Conservation (phyloP, 306 rosid genomes). For the Parietaria judaica region DNA sequence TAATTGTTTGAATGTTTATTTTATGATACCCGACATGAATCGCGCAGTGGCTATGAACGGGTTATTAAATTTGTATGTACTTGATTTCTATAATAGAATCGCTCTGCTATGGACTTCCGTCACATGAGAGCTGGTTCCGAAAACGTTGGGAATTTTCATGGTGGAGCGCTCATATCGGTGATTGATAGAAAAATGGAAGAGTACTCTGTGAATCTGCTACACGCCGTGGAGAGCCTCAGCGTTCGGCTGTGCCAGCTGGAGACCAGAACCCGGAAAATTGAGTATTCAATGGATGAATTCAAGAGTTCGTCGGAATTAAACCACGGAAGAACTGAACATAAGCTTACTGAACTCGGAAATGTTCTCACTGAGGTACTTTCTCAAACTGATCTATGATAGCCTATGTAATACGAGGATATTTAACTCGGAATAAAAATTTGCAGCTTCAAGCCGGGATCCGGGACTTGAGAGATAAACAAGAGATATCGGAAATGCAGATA, state of each 20-base stretch:
- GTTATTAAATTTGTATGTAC: background rate
- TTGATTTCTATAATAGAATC: constrained; percentile 4
- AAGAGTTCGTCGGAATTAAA: constrained; percentile 18
- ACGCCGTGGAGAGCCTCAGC: constrained; percentile 25
- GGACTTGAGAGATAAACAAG: constrained; percentile 34
- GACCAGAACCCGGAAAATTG: constrained; percentile 22
- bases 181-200: constrained; percentile 27
- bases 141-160: background rate
- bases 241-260: constrained; percentile 28
- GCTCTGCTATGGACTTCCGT: constrained; percentile 5
- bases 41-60: background rate
- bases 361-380: constrained; percentile 23
- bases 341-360: constrained; percentile 27
- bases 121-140: background rate
- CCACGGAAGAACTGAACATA: constrained; percentile 23
- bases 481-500: constrained; percentile 25
- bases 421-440: background rate
- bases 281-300: constrained; percentile 27
- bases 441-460: constrained; percentile 32
- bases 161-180: constrained; percentile 13
- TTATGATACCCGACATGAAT: background rate
- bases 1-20: too few relatives aligned
- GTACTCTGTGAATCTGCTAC: constrained; percentile 16
- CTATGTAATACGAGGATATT: background rate
- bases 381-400: background rate